Conservation (phyloP, 78 protist genomes). For the Guillardia theta region DNA sequence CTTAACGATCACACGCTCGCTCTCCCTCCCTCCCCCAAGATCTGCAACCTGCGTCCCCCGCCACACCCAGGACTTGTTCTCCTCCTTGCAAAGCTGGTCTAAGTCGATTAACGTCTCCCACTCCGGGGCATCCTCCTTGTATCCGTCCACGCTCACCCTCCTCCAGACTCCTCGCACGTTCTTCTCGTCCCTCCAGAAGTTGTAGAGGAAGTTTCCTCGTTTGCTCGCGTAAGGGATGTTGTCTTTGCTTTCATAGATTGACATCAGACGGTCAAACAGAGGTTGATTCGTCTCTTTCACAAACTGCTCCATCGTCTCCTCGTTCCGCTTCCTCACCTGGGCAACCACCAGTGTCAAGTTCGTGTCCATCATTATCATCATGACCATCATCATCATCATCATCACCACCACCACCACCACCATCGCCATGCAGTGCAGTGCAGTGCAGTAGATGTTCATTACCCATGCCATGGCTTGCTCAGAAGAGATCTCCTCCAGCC, state of each 20-base stretch:
- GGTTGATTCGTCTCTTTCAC: not conserved
- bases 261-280: not conserved
- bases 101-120: conserved; percentile 42
- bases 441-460: no score
- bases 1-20: not conserved
- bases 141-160: not conserved
- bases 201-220: not conserved
- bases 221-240: conserved; percentile 42
- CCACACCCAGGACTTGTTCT: conserved; percentile 46
- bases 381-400: no score
- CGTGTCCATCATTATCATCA: no score
- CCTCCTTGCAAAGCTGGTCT: not conserved
- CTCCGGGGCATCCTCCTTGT: not conserved
- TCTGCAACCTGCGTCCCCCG: not conserved
- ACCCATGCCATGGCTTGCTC: not conserved
- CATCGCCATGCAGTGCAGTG: no score
- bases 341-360: no score
- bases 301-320: not conserved
- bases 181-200: conserved; percentile 41
- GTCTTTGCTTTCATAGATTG: not conserved
- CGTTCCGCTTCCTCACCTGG: not conserved
- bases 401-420: no score
- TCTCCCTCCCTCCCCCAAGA: not conserved
- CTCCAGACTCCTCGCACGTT: conserved; percentile 36
- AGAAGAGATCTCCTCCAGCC: not conserved